phyloP scores from a whole-genome alignment of 192 early-diverging fungal species.

The Coemansia sp. region DNA sequence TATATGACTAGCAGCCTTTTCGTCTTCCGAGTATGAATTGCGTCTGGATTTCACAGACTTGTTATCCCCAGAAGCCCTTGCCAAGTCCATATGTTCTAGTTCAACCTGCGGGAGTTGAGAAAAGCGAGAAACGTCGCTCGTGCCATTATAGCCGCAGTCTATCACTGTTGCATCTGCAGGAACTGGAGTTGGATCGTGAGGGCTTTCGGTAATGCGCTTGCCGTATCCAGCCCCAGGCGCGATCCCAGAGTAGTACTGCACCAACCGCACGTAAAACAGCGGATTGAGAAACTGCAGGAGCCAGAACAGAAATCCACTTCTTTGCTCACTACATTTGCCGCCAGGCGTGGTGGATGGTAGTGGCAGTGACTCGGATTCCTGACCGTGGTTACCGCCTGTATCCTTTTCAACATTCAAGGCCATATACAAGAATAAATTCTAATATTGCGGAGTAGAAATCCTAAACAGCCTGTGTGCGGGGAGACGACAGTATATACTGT shows the following conservation, averaged over 20 bases:
- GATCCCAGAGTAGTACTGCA: slow-evolving; percentile 28
- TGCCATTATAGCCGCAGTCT: slow-evolving; percentile 12
- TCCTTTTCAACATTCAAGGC: no score
- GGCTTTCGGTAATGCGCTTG: slow-evolving; percentile 7
- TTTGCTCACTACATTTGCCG: slow-evolving; percentile 10
- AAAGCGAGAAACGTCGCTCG: not conserved
- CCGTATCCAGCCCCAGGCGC: not conserved
- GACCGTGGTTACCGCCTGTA: no score
- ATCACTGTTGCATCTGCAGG: slow-evolving; percentile 28
- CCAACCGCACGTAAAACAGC: slow-evolving; percentile 45
- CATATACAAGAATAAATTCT: no score
- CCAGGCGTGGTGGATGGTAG: slow-evolving; percentile 30
- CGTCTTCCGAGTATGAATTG: no score
- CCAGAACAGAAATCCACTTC: slow-evolving; percentile 9
- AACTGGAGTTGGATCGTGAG: slow-evolving; percentile 1
- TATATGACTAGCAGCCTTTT: no score
- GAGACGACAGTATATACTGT: no score
- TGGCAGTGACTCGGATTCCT: slow-evolving; percentile 23
- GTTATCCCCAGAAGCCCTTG: no score
- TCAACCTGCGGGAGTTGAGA: slow-evolving; percentile 4
- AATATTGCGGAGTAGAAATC: no score
- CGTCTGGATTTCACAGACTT: not conserved
- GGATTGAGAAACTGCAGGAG: slow-evolving; percentile 46
- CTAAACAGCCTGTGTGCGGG: no score
- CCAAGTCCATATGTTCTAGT: not conserved